These are phyloP conservation scores for Peronosclerospora sorghi DNA, from an alignment of 352 stramenopile genomes.

Conservation along the genomic window DNA sequence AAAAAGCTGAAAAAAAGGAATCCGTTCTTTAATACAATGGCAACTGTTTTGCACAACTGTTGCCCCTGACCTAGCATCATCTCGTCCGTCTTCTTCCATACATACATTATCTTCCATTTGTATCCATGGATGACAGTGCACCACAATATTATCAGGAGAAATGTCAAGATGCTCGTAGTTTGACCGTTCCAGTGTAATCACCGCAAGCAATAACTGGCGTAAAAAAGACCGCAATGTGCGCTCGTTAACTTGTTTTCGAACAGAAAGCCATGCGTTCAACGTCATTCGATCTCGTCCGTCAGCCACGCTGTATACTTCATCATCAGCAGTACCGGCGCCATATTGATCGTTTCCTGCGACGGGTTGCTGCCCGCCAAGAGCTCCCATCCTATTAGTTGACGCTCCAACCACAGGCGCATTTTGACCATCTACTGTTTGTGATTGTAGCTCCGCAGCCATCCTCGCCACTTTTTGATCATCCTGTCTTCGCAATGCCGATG, in stretches of 20 bases:
- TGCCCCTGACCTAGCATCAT: constrained; percentile 2
- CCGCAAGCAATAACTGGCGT: constrained; percentile 46
- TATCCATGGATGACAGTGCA: constrained; percentile 10
- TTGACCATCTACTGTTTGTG: constrained; percentile 1
- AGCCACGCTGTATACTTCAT: constrained; percentile 31
- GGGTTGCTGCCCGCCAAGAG: not conserved
- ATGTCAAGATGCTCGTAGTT: constrained; percentile 39
- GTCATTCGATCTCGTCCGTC: constrained; percentile 25
- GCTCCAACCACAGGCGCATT: constrained; percentile 1
- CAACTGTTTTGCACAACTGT: not conserved
- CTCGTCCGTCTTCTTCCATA: constrained; percentile 3
- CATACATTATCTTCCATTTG: constrained; percentile 5
- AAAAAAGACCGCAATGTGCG: constrained; percentile 39
- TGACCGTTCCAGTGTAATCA: constrained; percentile 39
- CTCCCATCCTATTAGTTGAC: not conserved
- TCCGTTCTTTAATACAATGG: constrained; percentile 1
- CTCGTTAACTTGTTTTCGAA: constrained; percentile 21
- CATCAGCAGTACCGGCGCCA: constrained; percentile 12
- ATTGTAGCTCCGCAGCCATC: constrained; percentile 10
- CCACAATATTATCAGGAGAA: constrained; percentile 43
- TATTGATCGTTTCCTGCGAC: constrained; percentile 6
- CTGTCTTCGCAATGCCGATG: not conserved
- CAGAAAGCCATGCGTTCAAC: constrained; percentile 31
- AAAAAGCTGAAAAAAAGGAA: constrained; percentile 30
- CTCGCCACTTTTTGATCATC: constrained; percentile 4